Evolutionary conservation across 2,329 filamentous ascomycete species (phyloP).

Genomic region (Didymella glomerata): DNA sequence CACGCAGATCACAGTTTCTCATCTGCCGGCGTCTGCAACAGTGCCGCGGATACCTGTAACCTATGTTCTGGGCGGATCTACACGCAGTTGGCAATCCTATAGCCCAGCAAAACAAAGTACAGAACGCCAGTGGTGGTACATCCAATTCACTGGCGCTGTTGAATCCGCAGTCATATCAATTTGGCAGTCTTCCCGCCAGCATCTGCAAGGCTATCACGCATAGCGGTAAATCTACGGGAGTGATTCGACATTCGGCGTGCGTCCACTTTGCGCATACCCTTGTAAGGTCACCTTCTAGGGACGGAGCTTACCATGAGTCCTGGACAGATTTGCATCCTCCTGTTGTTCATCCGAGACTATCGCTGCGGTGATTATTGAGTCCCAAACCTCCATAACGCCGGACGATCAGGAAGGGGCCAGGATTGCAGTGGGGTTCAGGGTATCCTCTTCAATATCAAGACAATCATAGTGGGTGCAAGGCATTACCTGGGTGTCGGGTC

Average conservation of each 20-base stretch:
- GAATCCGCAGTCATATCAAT: conserved; percentile 3
- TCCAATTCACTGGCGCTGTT: conserved; percentile 1
- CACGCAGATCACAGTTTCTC: conserved; percentile 3
- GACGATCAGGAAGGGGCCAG: conserved; percentile 11
- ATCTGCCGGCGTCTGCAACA: conserved; percentile 22
- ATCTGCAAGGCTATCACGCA: conserved; percentile 27
- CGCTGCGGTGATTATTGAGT: conserved; percentile 32
- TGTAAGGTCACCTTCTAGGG: neutral
- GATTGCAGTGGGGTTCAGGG: conserved; percentile 8
- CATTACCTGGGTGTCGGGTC: conserved; percentile 10
- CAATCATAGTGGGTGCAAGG: neutral
- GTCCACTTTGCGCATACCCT: conserved; percentile 11
- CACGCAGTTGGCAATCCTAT: conserved; percentile 11
- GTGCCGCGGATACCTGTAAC: conserved; percentile 11
- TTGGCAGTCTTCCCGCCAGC: conserved; percentile 17
- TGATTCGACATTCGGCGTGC: conserved; percentile 16
- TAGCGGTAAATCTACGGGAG: conserved; percentile 22
- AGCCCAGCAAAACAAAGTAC: conserved; percentile 25
- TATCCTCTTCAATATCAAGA: conserved; percentile 8
- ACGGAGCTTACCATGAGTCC: conserved; percentile 10
- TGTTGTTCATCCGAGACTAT: conserved; percentile 34
- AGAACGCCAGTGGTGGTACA: conserved; percentile 13
- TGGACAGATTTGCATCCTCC: conserved; percentile 24
- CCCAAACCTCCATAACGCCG: conserved; percentile 23
- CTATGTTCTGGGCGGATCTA: conserved; percentile 2